Percentiles rank a stretch among this genome's conserved stretches.
phyloP scores from a whole-genome alignment of 2,329 filamentous ascomycete species.

The Alternaria sp. region DNA sequence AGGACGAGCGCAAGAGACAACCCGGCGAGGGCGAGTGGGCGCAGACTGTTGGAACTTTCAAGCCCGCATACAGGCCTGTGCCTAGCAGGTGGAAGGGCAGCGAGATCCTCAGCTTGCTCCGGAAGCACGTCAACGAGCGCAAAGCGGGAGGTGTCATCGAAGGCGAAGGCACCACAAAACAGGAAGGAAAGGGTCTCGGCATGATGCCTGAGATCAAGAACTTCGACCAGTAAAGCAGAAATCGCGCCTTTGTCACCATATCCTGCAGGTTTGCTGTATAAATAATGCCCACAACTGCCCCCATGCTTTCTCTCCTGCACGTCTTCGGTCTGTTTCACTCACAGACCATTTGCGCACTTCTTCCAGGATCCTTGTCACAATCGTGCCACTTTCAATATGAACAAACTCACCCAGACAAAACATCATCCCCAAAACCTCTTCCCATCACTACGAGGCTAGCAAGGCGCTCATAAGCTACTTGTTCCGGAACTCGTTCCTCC shows the following conservation, averaged over 20 bases:
- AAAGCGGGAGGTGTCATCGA: slow-evolving; percentile 65
- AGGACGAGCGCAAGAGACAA: slow-evolving; percentile 58
- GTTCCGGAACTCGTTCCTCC: neutral
- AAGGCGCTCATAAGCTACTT: neutral
- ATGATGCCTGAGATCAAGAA: slow-evolving; percentile 60
- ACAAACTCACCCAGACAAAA: neutral
- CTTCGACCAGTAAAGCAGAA: slow-evolving; percentile 48
- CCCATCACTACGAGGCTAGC: neutral
- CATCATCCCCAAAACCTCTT: neutral
- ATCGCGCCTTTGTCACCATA: neutral
- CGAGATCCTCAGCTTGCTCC: slow-evolving; percentile 76
- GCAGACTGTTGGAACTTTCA: slow-evolving; percentile 93
- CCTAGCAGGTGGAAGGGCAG: slow-evolving; percentile 84
- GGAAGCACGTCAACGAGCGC: slow-evolving; percentile 77
- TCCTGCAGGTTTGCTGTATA: slow-evolving; percentile 8
- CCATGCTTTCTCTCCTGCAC: neutral
- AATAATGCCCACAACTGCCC: neutral
- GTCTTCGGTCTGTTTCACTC: neutral
- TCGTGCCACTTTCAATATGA: neutral
- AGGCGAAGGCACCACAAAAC: slow-evolving; percentile 41
- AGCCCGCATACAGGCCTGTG: slow-evolving; percentile 90
- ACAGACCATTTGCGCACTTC: neutral
- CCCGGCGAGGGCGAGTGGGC: slow-evolving; percentile 83
- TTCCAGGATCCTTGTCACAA: neutral
- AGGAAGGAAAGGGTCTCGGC: slow-evolving; percentile 50